Percentiles rank a stretch among this genome's conserved stretches.
Conservation (phyloP, 371 early-diverging fungal species). For the Syncephalis fuscata region DNA sequence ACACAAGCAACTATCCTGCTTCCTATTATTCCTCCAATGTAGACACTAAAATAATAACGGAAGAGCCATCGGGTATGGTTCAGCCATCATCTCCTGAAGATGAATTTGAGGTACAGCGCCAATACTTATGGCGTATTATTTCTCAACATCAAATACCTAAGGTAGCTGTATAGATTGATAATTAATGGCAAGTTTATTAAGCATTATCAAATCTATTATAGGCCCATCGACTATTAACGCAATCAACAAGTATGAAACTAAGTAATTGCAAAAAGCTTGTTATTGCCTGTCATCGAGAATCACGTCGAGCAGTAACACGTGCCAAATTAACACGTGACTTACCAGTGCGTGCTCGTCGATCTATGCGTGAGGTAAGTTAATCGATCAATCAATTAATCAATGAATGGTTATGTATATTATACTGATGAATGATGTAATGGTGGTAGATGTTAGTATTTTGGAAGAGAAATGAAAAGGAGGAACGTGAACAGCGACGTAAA, state of each 20-base stretch:
- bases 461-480: conserved; percentile 82
- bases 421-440: no score
- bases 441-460: conserved; percentile 63
- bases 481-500: conserved; percentile 74
- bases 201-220: no score
- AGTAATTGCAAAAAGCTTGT: conserved; percentile 18
- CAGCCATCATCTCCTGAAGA: neutral
- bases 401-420: neutral
- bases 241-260: neutral
- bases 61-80: no score
- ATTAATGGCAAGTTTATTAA: no score
- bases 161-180: neutral
- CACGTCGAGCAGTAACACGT: conserved; percentile 20
- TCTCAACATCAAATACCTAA: neutral
- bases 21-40: no score
- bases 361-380: conserved; percentile 6
- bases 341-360: conserved; percentile 10
- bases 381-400: no score
- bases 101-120: neutral
- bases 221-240: neutral
- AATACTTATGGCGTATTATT: neutral
- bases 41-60: no score
- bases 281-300: conserved; percentile 35
- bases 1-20: no score
- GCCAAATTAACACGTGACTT: conserved; percentile 12